phyloP scores from a whole-genome alignment of 352 stramenopile genomes.

The Plasmopara halstedii region DNA sequence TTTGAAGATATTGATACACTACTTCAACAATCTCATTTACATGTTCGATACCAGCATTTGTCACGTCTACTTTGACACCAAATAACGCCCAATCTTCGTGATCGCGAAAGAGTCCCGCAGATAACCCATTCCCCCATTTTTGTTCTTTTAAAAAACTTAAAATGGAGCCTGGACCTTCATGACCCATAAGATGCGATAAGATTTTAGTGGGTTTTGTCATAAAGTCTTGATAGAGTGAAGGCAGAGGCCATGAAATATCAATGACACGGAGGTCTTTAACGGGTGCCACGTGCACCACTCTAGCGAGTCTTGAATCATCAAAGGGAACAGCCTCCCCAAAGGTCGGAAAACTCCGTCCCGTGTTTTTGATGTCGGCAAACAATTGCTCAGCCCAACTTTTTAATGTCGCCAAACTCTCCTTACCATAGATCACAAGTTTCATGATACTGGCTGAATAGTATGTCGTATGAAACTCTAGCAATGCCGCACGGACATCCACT shows the following conservation, averaged over 20 bases:
- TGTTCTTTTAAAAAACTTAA: slow-evolving; percentile 87
- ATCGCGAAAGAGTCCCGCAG: slow-evolving; percentile 50
- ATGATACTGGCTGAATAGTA: slow-evolving; percentile 90
- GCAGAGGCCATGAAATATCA: slow-evolving; percentile 61
- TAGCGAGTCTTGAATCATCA: slow-evolving; percentile 36
- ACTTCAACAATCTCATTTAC: slow-evolving; percentile 50
- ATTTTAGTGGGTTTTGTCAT: slow-evolving; percentile 77
- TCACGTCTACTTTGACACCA: slow-evolving; percentile 61
- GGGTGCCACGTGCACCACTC: slow-evolving; percentile 41
- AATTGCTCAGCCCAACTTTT: slow-evolving; percentile 55
- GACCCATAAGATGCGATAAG: slow-evolving; percentile 88
- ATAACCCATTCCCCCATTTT: slow-evolving; percentile 69
- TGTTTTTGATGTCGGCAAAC: slow-evolving; percentile 84
- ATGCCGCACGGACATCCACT: slow-evolving; percentile 53
- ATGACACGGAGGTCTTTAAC: slow-evolving; percentile 72
- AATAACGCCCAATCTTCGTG: slow-evolving; percentile 69
- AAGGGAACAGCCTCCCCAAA: slow-evolving; percentile 47
- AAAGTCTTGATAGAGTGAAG: slow-evolving; percentile 46
- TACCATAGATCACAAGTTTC: slow-evolving; percentile 86
- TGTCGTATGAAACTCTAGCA: slow-evolving; percentile 82
- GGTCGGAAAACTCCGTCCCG: slow-evolving; percentile 33
- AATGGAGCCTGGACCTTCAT: slow-evolving; percentile 91
- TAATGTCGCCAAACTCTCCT: slow-evolving; percentile 82
- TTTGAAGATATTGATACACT: slow-evolving; percentile 63
- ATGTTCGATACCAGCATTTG: slow-evolving; percentile 51